These are phyloP conservation scores for Ophiostoma ulmi DNA, from an alignment of 2,329 filamentous ascomycete genomes.

Conservation along the genomic window DNA sequence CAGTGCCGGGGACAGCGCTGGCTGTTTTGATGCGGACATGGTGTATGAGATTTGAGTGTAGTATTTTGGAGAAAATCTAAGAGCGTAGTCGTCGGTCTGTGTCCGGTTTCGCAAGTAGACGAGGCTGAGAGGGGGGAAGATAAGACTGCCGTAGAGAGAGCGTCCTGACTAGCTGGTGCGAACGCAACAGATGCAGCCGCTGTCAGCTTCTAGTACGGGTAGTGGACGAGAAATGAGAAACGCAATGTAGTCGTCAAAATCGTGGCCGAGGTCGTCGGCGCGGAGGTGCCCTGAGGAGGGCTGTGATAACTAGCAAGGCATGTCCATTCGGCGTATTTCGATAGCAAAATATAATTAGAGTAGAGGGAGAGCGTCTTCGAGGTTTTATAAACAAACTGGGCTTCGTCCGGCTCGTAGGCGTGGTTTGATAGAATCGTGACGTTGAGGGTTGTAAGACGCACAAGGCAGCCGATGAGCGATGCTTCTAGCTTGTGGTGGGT, in stretches of 20 bases:
- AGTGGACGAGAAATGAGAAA: neutral
- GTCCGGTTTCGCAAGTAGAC: neutral
- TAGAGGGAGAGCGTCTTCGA: neutral
- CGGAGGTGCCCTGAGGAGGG: conserved; percentile 16
- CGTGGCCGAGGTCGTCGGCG: neutral
- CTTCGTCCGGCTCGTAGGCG: neutral
- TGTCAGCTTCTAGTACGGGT: neutral
- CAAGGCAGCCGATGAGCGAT: neutral
- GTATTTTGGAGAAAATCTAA: neutral
- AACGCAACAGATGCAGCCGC: too few species aligned
- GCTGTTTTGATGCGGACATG: conserved; percentile 21
- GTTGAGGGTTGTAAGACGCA: neutral
- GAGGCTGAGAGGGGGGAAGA: neutral
- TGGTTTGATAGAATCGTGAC: neutral
- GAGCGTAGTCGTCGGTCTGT: neutral
- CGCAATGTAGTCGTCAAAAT: neutral
- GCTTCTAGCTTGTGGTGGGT: neutral
- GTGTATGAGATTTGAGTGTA: neutral
- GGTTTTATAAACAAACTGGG: too few species aligned
- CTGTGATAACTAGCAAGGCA: conserved; percentile 14
- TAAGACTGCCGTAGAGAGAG: neutral
- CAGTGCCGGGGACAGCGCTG: conserved; percentile 30
- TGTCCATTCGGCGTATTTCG: neutral
- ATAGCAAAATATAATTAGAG: neutral
- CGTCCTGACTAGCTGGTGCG: neutral